Evolutionary conservation across 371 early-diverging fungal genomes (phyloP), one percentile per base, ranked within the genome.

Genomic region (Amoeboaphelidium occidentale): DNA sequence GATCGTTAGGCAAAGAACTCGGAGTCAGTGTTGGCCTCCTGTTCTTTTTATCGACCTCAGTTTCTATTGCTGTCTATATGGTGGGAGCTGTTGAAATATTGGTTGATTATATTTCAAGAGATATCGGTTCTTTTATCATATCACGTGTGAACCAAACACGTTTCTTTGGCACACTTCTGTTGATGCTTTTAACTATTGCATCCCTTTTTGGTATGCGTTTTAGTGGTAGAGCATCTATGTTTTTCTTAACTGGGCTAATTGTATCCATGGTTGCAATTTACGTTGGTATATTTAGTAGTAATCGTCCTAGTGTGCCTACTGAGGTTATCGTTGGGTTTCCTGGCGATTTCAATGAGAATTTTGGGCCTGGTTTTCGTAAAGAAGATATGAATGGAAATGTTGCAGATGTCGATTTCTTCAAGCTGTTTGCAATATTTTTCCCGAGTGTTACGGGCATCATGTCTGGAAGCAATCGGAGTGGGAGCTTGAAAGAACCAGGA

Each of bases 391-490:
- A 47, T 6, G 52, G 53, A 3, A 21, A 3, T 13, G 27, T 13
- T 24, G 25, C 27, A 2, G 23, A 23, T n/a, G 52, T 26, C 1
- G 13, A 39, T 2, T 56, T 56, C 23, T 52, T 54, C 43, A 24
- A 25, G 3, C 41, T 49, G 27, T 58, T 61, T 27, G 62, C 51
- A 12, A 47, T 63, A 2, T 63, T 63, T 46, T 60, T 58, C 32
- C 63, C 63, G 3, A 25, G 41, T 20, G 58, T 60, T 2, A 58
- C 58, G 6, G 63, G 63, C 12, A 58, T 63, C 22, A 45, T 63
- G 41, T 43, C 63, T 12, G 63, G 60, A 20, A 45, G 48, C 39
- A 55, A 53, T 43, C 22, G 58, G 10, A 25, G 47, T 13, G 56
- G 50, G 1, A 42, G 45, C 12, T 53, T 63, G 32, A 46, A 51